These are phyloP conservation scores for Spergularia azorica DNA, from an alignment of 179 eudicot species.

Conservation along the genomic window DNA sequence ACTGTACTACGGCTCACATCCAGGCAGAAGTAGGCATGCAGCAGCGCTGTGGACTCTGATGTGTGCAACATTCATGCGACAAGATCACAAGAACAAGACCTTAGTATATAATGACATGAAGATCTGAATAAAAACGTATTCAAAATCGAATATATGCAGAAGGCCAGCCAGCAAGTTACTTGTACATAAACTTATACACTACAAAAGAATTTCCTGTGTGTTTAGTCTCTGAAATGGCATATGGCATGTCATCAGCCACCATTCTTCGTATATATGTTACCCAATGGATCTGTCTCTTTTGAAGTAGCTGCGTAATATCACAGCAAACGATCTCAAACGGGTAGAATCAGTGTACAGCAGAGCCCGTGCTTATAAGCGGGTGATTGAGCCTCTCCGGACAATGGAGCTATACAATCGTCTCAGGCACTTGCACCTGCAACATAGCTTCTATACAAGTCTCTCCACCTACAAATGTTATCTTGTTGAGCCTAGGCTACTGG, in stretches of 20 bases:
- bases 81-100: no score
- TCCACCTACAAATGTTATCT: conserved; percentile 19
- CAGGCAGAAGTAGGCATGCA: no score
- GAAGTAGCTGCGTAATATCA: conserved; percentile 7
- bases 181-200: conserved; percentile 1
- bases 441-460: conserved; percentile 24
- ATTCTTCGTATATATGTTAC: conserved; percentile 17
- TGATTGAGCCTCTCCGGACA: background rate
- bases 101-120: no score
- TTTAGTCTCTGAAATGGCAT: conserved; percentile 13
- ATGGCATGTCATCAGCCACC: conserved; percentile 3
- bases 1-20: no score
- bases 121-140: background rate
- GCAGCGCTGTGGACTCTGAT: no score
- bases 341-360: conserved; percentile 1
- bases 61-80: no score
- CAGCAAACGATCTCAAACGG: background rate
- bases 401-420: conserved; percentile 36
- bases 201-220: conserved; percentile 14
- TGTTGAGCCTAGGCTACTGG: conserved; percentile 27
- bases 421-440: conserved; percentile 21
- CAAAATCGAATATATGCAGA: conserved; percentile 8
- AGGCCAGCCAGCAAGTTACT: conserved; percentile 4
- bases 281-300: conserved; percentile 18
- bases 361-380: background rate